Base-by-base conservation (phyloP, 1,284 basidiomycete genomes). In the Schizophyllum amplum region DNA sequence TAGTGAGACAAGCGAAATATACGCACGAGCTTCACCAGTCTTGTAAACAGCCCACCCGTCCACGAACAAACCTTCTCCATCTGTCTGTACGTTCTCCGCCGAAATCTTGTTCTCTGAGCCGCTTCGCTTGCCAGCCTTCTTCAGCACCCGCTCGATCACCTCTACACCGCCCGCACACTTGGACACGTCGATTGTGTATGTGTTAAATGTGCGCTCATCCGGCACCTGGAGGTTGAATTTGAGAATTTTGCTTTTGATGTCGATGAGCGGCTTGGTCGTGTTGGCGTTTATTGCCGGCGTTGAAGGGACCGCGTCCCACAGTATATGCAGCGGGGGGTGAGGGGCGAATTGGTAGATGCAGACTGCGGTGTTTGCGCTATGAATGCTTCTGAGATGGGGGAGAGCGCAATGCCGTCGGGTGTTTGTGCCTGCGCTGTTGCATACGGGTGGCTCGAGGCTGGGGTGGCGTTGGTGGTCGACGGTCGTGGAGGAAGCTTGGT, bases 41-140 rank as follows among this genome's bases (percentile, higher is more conserved):
- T 87, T 72, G 70, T 83, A 94, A 0, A 93, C 86, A 17, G 86
- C 90, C 91, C 93, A 97, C 0, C 92, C 92, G 62, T 95, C 91
- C 2, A 94, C 84, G 56, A 81, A 82, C 15, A 95, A 73, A 1
- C 83, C 84, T 1, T 84, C 84, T 24, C 83, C 83, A 20, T 81
- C 81, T 0, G 77, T 81, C 56, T 81, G 79, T 82, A 55, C 74
- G 67, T 55, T 69, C 68, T 42, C 33, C 17, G 33, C 13, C 17
- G 33, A 17, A 17, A 42, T 42, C 33, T 9, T 42, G 33, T 42
- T 42, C 33, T 42, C 33, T 17, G 33, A 79, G 3, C 71, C 61
- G 24, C 75, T 74, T 23, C 84, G 75, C 69, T 93, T 94, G 54
- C 84, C 84, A 65, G 94, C 90, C 70, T 98, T 98, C 68, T 83